Percentiles rank a stretch among this genome's conserved stretches.
Conservation (phyloP, 139 green algal genomes). For the Desmodesmus armatus region DNA sequence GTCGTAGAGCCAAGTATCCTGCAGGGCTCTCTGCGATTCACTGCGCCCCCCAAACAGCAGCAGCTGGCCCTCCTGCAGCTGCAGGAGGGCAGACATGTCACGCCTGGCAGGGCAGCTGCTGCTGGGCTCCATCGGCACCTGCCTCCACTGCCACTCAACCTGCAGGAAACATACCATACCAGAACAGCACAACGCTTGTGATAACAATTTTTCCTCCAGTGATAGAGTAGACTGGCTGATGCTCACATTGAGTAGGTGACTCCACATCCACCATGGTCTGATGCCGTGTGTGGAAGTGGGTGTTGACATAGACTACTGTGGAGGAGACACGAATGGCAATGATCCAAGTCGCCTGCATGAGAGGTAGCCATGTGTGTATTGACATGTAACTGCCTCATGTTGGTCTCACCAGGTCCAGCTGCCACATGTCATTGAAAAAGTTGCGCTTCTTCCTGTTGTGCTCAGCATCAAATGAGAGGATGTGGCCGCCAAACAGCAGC, state of each 20-base stretch:
- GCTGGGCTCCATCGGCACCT: conserved; percentile 43
- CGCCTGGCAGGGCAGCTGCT: conserved; percentile 48
- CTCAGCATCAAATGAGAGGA: conserved; percentile 60
- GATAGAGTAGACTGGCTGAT: too few relatives aligned
- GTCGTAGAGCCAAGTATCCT: conserved; percentile 79
- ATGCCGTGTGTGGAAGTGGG: too few relatives aligned
- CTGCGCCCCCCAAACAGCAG: conserved; percentile 80
- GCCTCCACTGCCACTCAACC: conserved; percentile 75
- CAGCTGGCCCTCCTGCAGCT: conserved; percentile 53
- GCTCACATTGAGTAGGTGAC: too few relatives aligned
- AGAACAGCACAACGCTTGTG: background rate
- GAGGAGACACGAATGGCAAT: too few relatives aligned
- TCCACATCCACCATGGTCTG: too few relatives aligned
- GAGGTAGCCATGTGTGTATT: too few relatives aligned
- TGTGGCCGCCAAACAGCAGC: conserved; percentile 81
- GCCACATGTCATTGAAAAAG: conserved; percentile 87
- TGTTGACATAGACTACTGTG: too few relatives aligned
- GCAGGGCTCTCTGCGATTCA: conserved; percentile 61
- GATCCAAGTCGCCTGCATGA: too few relatives aligned
- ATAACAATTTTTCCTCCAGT: too few relatives aligned
- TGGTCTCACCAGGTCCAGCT: conserved; percentile 53
- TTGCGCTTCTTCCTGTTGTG: conserved; percentile 69
- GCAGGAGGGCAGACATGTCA: conserved; percentile 75
- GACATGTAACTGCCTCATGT: too few relatives aligned
- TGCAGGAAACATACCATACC: conserved; percentile 8